These are phyloP conservation scores for Epichloe scottii DNA, from an alignment of 2,329 filamentous ascomycete genomes.

Conservation along the genomic window DNA sequence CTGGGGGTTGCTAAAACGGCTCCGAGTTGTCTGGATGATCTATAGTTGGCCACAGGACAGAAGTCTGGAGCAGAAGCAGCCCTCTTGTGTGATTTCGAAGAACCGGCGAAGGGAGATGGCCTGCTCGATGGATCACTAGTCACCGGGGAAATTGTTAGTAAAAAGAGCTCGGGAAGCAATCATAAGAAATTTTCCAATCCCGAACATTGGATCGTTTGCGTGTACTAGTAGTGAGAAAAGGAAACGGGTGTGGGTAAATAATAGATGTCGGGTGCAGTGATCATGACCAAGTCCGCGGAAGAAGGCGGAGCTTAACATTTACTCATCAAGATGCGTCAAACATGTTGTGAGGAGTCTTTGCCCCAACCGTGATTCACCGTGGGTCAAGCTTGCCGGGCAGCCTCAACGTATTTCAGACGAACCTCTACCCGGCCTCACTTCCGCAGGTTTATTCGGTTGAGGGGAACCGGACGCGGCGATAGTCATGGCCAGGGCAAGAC, in stretches of 20 bases:
- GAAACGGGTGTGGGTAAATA: neutral
- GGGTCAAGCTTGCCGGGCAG: neutral
- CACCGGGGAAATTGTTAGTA: neutral
- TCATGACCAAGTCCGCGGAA: neutral
- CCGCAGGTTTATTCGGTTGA: neutral
- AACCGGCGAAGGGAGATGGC: conserved; percentile 8
- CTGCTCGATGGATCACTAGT: conserved; percentile 11
- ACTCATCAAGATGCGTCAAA: neutral
- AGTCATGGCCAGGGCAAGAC: neutral
- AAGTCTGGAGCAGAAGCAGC: conserved; percentile 38
- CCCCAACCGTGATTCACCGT: conserved; percentile 5
- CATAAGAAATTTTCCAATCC: neutral
- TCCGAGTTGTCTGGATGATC: conserved; percentile 5
- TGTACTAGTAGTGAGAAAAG: neutral
- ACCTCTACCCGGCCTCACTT: neutral
- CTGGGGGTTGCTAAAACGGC: conserved; percentile 9
- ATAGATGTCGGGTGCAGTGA: neutral
- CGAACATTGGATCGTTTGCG: neutral
- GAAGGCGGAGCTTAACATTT: neutral
- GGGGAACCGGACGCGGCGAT: neutral
- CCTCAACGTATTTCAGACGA: conserved; percentile 2
- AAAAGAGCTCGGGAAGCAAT: neutral
- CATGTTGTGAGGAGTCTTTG: neutral
- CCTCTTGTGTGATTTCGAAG: conserved; percentile 31
- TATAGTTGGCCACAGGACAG: conserved; percentile 11